Percentiles rank a stretch among this genome's conserved stretches.
Evolutionary conservation across 176 grass and related monocot genomes (phyloP).

Genomic region (Canna indica): DNA sequence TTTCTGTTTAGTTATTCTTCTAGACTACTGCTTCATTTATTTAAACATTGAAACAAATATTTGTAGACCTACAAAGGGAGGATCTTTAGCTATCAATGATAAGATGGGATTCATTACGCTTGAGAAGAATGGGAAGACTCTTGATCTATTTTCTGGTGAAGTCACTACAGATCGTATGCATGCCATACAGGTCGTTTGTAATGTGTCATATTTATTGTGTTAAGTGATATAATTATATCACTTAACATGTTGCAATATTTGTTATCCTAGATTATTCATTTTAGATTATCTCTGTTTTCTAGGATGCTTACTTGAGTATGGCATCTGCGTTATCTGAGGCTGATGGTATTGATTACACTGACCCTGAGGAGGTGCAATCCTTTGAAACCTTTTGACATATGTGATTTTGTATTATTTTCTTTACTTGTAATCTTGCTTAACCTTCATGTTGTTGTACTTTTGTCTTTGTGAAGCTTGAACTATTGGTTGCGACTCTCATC

Average conservation of each 20-base stretch:
- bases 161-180: slow-evolving; percentile 71
- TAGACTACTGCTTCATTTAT: slow-evolving; percentile 9
- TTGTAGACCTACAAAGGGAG: slow-evolving; percentile 45
- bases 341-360: slow-evolving; percentile 92
- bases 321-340: slow-evolving; percentile 90
- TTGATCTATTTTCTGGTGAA: slow-evolving; percentile 62
- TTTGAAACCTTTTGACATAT: not conserved
- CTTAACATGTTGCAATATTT: not conserved
- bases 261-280: not conserved
- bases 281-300: not conserved
- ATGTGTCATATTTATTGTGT: slow-evolving; percentile 25
- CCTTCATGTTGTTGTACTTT: slow-evolving; percentile 9
- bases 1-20: slow-evolving; percentile 10
- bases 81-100: slow-evolving; percentile 30
- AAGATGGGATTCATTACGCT: slow-evolving; percentile 62
- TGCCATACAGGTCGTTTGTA: slow-evolving; percentile 69
- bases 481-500: slow-evolving; percentile 85
- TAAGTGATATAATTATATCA: too few relatives aligned
- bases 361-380: slow-evolving; percentile 77
- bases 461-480: slow-evolving; percentile 60
- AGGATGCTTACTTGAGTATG: slow-evolving; percentile 91
- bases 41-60: slow-evolving; percentile 1
- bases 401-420: not conserved
- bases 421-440: not conserved
- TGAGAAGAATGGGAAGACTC: slow-evolving; percentile 74